These are phyloP conservation scores for Aechmea fasciata DNA, from an alignment of 176 grass and related monocot species.

Conservation along the genomic window DNA sequence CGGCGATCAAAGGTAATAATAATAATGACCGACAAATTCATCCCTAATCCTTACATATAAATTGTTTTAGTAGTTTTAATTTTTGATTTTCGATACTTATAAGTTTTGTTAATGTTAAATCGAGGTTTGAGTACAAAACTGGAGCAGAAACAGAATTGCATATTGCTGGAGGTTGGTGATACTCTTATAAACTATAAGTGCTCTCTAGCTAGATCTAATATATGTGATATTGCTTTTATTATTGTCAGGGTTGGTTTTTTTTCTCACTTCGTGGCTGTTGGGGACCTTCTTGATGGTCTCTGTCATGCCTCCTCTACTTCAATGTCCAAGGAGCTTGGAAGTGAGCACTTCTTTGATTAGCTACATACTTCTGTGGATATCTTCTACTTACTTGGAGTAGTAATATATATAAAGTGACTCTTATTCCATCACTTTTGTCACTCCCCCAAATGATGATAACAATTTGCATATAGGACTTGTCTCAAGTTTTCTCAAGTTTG, in stretches of 20 bases:
- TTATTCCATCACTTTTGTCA: neutral
- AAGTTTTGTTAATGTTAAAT: neutral
- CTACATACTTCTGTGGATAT: slow-evolving; percentile 80
- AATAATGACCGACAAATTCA: neutral
- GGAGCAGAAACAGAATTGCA: slow-evolving; percentile 35
- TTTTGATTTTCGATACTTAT: too few species aligned
- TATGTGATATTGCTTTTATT: slow-evolving; percentile 16
- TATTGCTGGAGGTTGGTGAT: neutral
- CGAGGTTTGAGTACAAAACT: slow-evolving; percentile 55
- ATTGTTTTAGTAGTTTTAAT: too few species aligned
- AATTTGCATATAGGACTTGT: neutral
- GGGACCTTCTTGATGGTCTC: slow-evolving; percentile 96
- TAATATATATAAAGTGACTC: neutral
- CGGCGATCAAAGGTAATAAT: slow-evolving; percentile 44
- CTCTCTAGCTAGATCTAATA: slow-evolving; percentile 4
- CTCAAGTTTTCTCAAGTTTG: too few species aligned
- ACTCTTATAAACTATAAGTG: neutral
- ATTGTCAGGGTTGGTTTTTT: slow-evolving; percentile 60
- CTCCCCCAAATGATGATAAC: neutral
- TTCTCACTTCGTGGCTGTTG: slow-evolving; percentile 80
- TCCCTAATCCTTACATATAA: neutral
- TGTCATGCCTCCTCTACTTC: slow-evolving; percentile 64
- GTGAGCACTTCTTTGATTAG: slow-evolving; percentile 70
- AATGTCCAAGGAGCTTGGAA: slow-evolving; percentile 76
- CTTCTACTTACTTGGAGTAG: slow-evolving; percentile 81